Base-by-base conservation (phyloP, 2,329 filamentous ascomycete species). In the Coccinonectria pachysandricola region DNA sequence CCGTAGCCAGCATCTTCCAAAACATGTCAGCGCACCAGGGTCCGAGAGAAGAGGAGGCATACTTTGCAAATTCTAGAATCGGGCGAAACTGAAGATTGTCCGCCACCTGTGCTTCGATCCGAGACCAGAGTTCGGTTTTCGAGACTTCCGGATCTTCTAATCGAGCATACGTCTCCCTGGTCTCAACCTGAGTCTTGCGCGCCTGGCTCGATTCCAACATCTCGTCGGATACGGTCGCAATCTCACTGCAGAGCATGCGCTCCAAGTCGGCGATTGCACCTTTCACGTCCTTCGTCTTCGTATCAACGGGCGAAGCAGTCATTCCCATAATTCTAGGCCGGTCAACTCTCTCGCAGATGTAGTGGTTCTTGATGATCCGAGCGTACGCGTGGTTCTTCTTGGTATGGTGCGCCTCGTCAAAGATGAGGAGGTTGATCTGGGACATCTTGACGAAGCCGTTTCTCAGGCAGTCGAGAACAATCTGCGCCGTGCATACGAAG, bases 331-430 rank as follows among this genome's bases (percentile, higher is more conserved):
- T 76, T 19, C 77, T 79, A 4, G 91, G 91, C 4, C 75, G 66
- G 0, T 50, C 36, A 1, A 63, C 56, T 2, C 50, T 40, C 15
- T 65, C 59, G 3, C 65, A 54, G 2, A 73, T 44, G 46, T 95
- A 96, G 41, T 83, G 86, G 32, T 93, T 80, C 43, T 82, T 86
- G 56, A 98, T 83, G 32, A 98, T 91, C 15, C 74, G 70, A 12
- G 88, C 84, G 48, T 94, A 98, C 0, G 84, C 70, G 45, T 98
- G 91, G 26, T 86, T 81, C 51, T 88, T 92, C 56, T 98, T 98
- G 1, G 88, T 76, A 47, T 96, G 91, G 45, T 98, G 91, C 5
- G 87, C 91, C 54, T 98, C 91, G 45, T 98, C 91, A 39, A 98
- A 94, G 33, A 96, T 76, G 19, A 98, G 63, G 2, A 98, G 68